phyloP scores from a whole-genome alignment of 2,329 filamentous ascomycete species.

The Sarocladiaceae sp. region DNA sequence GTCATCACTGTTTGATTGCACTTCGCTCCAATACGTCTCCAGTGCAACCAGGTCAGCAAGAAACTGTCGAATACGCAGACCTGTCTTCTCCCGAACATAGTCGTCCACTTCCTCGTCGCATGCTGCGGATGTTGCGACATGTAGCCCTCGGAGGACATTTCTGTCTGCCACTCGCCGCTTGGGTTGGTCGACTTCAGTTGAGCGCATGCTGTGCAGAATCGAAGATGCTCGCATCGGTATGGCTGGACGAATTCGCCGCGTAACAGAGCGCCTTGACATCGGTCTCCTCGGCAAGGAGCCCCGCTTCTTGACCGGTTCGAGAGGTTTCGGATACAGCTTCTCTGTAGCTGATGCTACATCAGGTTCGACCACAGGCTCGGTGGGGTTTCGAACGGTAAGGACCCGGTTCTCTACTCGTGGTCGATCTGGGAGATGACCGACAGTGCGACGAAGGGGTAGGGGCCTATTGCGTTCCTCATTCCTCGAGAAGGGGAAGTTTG shows the following conservation, averaged over 20 bases:
- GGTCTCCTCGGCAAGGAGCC: constrained; percentile 10
- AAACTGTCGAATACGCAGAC: constrained; percentile 46
- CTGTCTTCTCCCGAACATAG: constrained; percentile 44
- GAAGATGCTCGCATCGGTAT: constrained; percentile 30
- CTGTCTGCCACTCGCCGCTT: constrained; percentile 34
- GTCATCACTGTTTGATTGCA: constrained; percentile 16
- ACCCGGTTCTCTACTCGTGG: not conserved
- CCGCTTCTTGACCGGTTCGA: not conserved
- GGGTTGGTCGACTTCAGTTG: constrained; percentile 16
- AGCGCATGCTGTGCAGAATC: constrained; percentile 19
- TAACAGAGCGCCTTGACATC: constrained; percentile 20
- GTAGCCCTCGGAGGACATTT: constrained; percentile 48
- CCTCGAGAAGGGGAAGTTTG: not conserved
- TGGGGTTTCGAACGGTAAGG: not conserved
- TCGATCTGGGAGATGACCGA: not conserved
- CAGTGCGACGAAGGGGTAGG: not conserved
- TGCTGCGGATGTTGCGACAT: constrained; percentile 49
- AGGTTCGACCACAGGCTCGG: not conserved
- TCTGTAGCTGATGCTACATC: not conserved
- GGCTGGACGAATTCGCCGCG: constrained; percentile 21
- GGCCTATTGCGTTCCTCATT: not conserved
- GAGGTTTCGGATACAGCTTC: constrained; percentile 7
- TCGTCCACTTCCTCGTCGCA: constrained; percentile 48
- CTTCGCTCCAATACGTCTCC: constrained; percentile 34
- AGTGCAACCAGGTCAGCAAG: constrained; percentile 47